phyloP scores from a whole-genome alignment of 2,329 filamentous ascomycete genomes.

The Neofusicoccum kwambonambiense region DNA sequence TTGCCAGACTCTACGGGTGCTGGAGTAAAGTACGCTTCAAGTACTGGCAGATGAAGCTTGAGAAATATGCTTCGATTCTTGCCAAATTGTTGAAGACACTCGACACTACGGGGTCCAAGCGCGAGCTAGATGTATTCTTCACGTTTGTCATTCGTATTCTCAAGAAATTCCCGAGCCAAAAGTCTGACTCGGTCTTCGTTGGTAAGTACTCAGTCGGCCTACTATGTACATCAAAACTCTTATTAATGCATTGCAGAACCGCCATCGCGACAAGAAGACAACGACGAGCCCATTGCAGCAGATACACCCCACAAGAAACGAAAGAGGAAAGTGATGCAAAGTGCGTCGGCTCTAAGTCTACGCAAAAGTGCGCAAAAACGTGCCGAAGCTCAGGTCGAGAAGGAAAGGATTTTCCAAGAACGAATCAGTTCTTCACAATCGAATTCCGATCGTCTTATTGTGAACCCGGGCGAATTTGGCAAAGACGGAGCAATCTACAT shows the following conservation, averaged over 20 bases:
- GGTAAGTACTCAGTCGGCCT: background rate
- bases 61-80: background rate
- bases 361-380: slow-evolving; percentile 58
- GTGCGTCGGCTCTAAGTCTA: slow-evolving; percentile 27
- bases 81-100: background rate
- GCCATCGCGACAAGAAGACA: background rate
- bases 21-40: slow-evolving; percentile 24
- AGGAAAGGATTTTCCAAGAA: slow-evolving; percentile 11
- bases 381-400: slow-evolving; percentile 47
- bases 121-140: background rate
- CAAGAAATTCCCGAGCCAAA: background rate
- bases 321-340: slow-evolving; percentile 49
- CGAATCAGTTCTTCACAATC: background rate
- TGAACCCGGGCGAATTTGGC: slow-evolving; percentile 66
- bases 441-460: slow-evolving; percentile 46
- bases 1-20: slow-evolving; percentile 34
- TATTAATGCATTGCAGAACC: background rate
- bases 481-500: slow-evolving; percentile 63
- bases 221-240: background rate
- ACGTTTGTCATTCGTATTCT: background rate
- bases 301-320: slow-evolving; percentile 48
- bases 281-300: background rate
- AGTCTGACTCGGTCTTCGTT: background rate
- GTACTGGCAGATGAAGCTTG: background rate
- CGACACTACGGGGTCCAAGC: background rate